Evolutionary conservation across 345 rosid species (phyloP), one percentile per base, ranked within the genome.

Genomic region (Alliaria petiolata): DNA sequence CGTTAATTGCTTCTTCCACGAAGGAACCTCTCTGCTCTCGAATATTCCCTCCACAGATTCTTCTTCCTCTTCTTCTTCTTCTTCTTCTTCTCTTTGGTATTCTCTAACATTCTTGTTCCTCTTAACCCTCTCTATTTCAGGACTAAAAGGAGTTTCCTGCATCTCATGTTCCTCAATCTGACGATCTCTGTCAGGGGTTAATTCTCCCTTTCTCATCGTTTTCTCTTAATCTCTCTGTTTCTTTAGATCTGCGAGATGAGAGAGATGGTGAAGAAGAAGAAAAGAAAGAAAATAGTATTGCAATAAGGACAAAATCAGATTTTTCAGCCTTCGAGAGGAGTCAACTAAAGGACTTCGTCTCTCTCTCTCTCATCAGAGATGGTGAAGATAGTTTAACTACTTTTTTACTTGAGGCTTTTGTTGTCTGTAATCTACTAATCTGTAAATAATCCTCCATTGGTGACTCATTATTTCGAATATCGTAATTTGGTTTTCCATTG

Each of bases 1-100:
- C 1, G 95, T 89, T 50, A 89, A 65, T 71, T 89, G 92, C 2
- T 81, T 60, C 79, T 43, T 73, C 95, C 95, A 86, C 2, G 84
- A 60, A 2, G 90, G 90, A 8, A 86, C 84, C 65, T 64, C 82
- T 52, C 75, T 71, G 36, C 53, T 17, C 35, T 78, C 85, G 71
- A 86, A 88, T 45, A 75, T 65, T 57, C 60, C 80, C 71, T 89
- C 91, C 35, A 89, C 77, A 1, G 87, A 76, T 22, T 70, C 45
- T 54, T 7, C 69, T 39, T 33, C 60, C 10, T 47, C 58, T 9
- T 54, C 55, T 12, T 60, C 55, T 3, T 36, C 65, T 12, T 54
- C 76, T 35, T 33, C 65, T 11, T 62, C 49, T 28, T 68, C 53
- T 61, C 59, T 38, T 59, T 59, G 67, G 60, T 70, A 17, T 34